Evolutionary conservation across 2,329 filamentous ascomycete genomes (phyloP).

Genomic region (Ophiobolus disseminans): DNA sequence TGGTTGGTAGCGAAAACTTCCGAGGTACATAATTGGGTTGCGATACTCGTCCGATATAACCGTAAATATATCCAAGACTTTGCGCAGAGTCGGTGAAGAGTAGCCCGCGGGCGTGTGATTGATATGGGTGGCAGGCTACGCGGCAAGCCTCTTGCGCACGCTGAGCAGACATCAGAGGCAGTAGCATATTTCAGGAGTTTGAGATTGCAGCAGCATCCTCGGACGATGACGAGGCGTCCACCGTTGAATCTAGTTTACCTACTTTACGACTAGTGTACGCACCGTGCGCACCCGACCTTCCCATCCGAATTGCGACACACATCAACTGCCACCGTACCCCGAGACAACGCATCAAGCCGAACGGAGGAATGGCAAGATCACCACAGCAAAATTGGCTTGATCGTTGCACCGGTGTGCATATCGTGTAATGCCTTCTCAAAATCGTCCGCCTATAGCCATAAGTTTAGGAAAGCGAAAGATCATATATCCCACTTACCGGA

Average conservation of each 20-base stretch:
- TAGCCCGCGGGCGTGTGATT: conserved; percentile 16
- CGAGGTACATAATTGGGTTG: conserved; percentile 21
- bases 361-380: conserved; percentile 10
- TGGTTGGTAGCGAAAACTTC: conserved; percentile 25
- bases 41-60: conserved; percentile 16
- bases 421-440: conserved; percentile 52
- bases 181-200: too few relatives aligned
- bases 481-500: conserved; percentile 13
- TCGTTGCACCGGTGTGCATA: conserved; percentile 50
- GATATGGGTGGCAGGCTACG: conserved; percentile 18
- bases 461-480: background rate
- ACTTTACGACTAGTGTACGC: too few relatives aligned
- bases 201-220: too few relatives aligned
- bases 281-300: too few relatives aligned
- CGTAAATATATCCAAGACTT: conserved; percentile 20
- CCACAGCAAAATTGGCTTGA: conserved; percentile 55
- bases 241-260: too few relatives aligned
- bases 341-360: too few relatives aligned
- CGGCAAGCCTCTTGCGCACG: conserved; percentile 23
- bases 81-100: conserved; percentile 13
- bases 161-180: too few relatives aligned
- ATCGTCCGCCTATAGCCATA: conserved; percentile 45
- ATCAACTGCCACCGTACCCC: too few relatives aligned
- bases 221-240: too few relatives aligned
- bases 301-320: too few relatives aligned